These are phyloP conservation scores for Theobroma cacao DNA, from an alignment of 345 rosid species.

Conservation along the genomic window DNA sequence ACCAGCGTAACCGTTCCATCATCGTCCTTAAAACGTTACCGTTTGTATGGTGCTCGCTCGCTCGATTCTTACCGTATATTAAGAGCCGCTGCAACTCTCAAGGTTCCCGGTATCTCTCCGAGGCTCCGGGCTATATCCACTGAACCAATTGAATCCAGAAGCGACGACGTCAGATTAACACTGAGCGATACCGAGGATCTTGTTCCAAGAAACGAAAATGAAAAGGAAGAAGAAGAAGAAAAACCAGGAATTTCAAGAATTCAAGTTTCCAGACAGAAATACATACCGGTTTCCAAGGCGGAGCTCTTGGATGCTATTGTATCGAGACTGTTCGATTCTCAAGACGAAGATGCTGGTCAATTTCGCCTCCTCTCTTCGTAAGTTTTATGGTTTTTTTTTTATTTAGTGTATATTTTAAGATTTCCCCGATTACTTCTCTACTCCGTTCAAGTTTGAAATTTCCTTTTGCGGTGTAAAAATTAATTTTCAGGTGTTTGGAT, in stretches of 20 bases:
- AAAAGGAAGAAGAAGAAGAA: slow-evolving; percentile 33
- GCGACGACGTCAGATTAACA: neutral
- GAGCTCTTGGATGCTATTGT: slow-evolving; percentile 67
- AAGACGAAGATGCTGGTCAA: slow-evolving; percentile 45
- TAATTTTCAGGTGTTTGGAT: slow-evolving; percentile 62
- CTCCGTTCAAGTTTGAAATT: neutral
- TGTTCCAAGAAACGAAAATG: slow-evolving; percentile 14
- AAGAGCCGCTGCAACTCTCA: slow-evolving; percentile 1
- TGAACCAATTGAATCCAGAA: slow-evolving; percentile 26
- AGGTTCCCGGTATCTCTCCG: slow-evolving; percentile 21
- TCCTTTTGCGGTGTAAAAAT: neutral
- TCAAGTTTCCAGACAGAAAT: slow-evolving; percentile 71
- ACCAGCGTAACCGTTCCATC: slow-evolving; percentile 36
- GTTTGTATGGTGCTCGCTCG: slow-evolving; percentile 16
- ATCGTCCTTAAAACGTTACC: slow-evolving; percentile 26
- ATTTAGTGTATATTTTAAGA: no score
- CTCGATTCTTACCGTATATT: slow-evolving; percentile 6
- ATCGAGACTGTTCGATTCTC: slow-evolving; percentile 43
- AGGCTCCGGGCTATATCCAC: slow-evolving; percentile 30
- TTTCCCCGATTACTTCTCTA: neutral
- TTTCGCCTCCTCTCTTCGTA: slow-evolving; percentile 74
- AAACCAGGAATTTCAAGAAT: slow-evolving; percentile 56
- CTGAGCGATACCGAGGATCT: neutral
- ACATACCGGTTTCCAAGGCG: slow-evolving; percentile 67
- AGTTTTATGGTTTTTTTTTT: no score